Base-by-base conservation (phyloP, 1,284 basidiomycete species). In the Ceratobasidium sp. region DNA sequence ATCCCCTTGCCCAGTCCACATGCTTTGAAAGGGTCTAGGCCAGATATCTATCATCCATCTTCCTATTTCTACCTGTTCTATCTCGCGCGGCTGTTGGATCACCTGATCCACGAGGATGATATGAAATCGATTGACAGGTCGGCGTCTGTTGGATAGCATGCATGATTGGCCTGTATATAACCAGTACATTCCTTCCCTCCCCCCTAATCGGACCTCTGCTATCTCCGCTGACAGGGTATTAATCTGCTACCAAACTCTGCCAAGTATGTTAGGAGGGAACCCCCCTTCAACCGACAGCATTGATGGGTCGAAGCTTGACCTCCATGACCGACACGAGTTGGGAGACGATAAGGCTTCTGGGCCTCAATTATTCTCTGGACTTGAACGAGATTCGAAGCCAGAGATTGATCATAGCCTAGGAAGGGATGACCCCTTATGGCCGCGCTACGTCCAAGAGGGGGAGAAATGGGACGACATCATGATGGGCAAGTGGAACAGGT, bases 401-500 rank as follows among this genome's bases (percentile, higher is more conserved):
- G 29, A n/a, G n/a, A n/a, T n/a, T n/a, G 40, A 43, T 8, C 52
- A 54, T 34, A 22, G 22, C 31, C 32, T 54, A n/a, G 52, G 52
- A 2, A 54, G 52, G 34, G 52, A 54, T 31, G 52, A 54, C 25
- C 15, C 27, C 10, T 15, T 54, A 34, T 54, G 52, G 52, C 52
- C 52, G 3, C 34, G 52, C 25, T 54, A 54, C 31, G 52, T 54
- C 13, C 27, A 54, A 31, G 52, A 54, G 6, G 52, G 29, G 3
- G 52, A 54, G 34, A 34, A 54, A 32, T 54, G 27, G 29, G 52
- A 54, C 25, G 32, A 34, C 31, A 2, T 17, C 4, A n/a, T 54
- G 52, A 54, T 54, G 52, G 8, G 34, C 15, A 54, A 54, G 17
- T 54, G 52, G 52, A 54, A 54, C 15, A n/a, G 29, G 52, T 54